Percentiles rank a stretch among this genome's conserved stretches.
Conservation (phyloP, 495 filamentous ascomycete genomes). For the Penicillium salamii region DNA sequence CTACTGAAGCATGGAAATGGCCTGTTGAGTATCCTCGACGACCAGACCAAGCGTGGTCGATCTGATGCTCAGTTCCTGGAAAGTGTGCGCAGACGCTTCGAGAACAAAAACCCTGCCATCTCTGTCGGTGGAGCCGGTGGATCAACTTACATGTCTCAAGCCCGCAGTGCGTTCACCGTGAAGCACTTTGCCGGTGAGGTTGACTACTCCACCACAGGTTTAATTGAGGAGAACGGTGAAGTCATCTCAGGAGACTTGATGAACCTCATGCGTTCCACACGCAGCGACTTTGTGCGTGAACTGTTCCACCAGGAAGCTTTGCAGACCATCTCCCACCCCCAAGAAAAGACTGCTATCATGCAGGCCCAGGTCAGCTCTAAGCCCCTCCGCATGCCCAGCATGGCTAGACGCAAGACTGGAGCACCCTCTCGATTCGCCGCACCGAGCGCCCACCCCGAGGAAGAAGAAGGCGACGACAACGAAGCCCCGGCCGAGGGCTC, state of each 20-base stretch:
- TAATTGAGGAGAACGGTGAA: conserved; percentile 94
- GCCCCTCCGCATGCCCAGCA: conserved; percentile 85
- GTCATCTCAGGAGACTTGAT: conserved; percentile 93
- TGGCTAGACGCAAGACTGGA: conserved; percentile 71
- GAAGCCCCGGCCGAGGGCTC: conserved; percentile 46
- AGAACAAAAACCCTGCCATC: conserved; percentile 90
- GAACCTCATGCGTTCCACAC: conserved; percentile 86
- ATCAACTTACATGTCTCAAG: conserved; percentile 74
- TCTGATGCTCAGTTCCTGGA: conserved; percentile 88
- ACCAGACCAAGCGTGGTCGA: conserved; percentile 85
- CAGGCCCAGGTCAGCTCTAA: conserved; percentile 95
- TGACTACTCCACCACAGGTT: conserved; percentile 82
- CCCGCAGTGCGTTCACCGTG: conserved; percentile 76
- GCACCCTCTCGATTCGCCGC: conserved; percentile 37
- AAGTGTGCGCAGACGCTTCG: conserved; percentile 85
- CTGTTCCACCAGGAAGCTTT: conserved; percentile 92
- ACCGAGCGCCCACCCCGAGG: conserved; percentile 33
- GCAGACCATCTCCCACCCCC: conserved; percentile 84
- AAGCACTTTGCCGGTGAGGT: conserved; percentile 96
- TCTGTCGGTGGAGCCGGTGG: conserved; percentile 66
- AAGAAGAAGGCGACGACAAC: conserved; percentile 54
- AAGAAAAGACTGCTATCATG: conserved; percentile 86
- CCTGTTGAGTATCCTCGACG: conserved; percentile 87
- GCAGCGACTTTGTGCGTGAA: conserved; percentile 81
- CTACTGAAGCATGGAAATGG: conserved; percentile 91